phyloP scores from a whole-genome alignment of 2,329 filamentous ascomycete species.

The Bipolaris gigantea region DNA sequence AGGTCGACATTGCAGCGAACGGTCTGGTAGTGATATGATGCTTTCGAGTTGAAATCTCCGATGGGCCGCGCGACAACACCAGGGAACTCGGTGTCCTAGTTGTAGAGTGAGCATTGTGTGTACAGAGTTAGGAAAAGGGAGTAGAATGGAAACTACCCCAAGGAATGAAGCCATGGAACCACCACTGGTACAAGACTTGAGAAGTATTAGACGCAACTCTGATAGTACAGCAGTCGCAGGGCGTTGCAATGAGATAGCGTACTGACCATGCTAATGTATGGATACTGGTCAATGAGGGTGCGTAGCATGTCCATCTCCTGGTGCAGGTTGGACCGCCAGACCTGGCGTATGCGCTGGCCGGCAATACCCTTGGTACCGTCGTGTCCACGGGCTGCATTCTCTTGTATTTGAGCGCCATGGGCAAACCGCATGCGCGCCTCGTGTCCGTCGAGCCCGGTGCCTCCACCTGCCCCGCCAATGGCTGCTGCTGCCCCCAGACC shows the following conservation, averaged over 20 bases:
- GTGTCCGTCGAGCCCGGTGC: conserved; percentile 79
- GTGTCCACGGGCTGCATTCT: conserved; percentile 56
- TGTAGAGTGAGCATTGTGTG: conserved; percentile 18
- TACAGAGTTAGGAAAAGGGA: neutral
- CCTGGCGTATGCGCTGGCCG: conserved; percentile 80
- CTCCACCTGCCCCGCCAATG: conserved; percentile 53
- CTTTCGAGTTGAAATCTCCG: conserved; percentile 90
- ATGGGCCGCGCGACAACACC: conserved; percentile 95
- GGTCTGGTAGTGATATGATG: conserved; percentile 98
- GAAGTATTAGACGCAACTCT: conserved; percentile 14
- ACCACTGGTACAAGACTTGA: conserved; percentile 14
- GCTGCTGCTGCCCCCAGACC: conserved; percentile 58
- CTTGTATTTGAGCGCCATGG: conserved; percentile 64
- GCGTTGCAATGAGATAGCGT: conserved; percentile 10
- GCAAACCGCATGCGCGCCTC: conserved; percentile 86
- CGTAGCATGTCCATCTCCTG: conserved; percentile 87
- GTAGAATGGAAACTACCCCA: conserved; percentile 15
- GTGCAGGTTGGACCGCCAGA: conserved; percentile 89
- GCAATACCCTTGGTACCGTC: conserved; percentile 62
- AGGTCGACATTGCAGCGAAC: conserved; percentile 96
- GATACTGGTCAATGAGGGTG: conserved; percentile 83
- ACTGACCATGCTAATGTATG: conserved; percentile 95
- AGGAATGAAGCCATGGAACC: neutral
- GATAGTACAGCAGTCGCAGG: conserved; percentile 2
- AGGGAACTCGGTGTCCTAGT: conserved; percentile 95